Base-by-base conservation (phyloP, 352 stramenopile species). In the Globisporangium carolinianum region DNA sequence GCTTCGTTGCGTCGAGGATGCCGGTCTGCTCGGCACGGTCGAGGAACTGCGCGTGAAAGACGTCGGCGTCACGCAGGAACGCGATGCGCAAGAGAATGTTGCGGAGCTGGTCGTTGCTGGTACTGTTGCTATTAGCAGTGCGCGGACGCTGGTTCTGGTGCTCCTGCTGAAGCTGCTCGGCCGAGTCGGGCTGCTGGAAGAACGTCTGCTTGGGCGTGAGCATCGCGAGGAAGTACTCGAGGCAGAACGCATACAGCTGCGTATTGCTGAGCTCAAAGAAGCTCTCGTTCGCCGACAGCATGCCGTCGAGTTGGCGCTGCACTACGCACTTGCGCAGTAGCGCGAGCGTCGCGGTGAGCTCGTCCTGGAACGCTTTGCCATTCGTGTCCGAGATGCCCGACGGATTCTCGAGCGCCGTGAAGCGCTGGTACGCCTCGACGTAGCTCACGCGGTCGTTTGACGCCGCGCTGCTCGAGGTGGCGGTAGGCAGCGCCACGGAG, bases 181-280 rank as follows among this genome's bases (percentile, higher is more conserved):
- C 53, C 14, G 58, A 63, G 39, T 58, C 46, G 7, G 59, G 48
- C 24, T 61, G 55, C 57, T 86, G 78, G 53, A 91, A 87, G 59
- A 89, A 89, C 35, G 64, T 84, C 52, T 87, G 72, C 68, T 95
- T 91, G 11, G 79, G 75, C 35, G 74, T 73, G 9, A 93, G 74
- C 66, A 90, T 83, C 5, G 75, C 85, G 47, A 93, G 55, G 65
- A 89, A 92, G 65, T 84, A 93, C 55, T 95, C 83, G 43, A 91
- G 47, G 24, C 86, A 84, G 43, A 94, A 77, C 24, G 79, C 85
- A 53, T 94, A 90, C 17, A 95, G 75, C 64, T 95, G 83, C 53
- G 71, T 59, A 55, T 83, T 94, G 41, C 82, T 79, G 47, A 95
- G 71, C 68, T 95, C 86, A 49, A 89, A 86, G 55, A 89, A 83